phyloP scores from a whole-genome alignment of 805 yeast species.

The Monosporozyma unispora region DNA sequence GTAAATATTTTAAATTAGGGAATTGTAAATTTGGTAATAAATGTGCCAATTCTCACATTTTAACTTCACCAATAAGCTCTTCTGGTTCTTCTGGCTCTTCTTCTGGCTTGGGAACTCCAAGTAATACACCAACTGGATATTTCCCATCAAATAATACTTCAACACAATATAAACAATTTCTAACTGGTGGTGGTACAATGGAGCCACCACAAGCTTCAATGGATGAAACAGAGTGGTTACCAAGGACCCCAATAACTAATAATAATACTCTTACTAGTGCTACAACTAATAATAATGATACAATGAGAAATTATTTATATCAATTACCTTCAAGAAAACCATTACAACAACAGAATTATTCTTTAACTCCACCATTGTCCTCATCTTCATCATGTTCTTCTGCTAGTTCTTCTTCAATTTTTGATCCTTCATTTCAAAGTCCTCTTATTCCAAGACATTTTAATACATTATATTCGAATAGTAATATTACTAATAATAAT shows the following conservation, averaged over 20 bases:
- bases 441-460: not conserved
- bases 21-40: conserved; percentile 91
- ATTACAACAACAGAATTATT: not conserved
- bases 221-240: not conserved
- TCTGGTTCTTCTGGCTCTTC: not conserved
- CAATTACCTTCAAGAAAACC: not conserved
- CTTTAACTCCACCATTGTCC: not conserved
- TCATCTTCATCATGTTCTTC: not conserved
- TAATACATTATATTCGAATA: not conserved
- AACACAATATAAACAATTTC: not conserved
- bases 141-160: not conserved
- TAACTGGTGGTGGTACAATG: too few relatives aligned
- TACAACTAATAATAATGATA: not conserved
- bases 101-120: not conserved
- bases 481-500: not conserved
- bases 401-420: not conserved
- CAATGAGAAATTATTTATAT: not conserved
- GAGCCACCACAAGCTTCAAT: not conserved
- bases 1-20: conserved; percentile 94
- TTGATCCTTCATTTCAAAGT: not conserved
- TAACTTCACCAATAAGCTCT: not conserved
- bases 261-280: too few relatives aligned
- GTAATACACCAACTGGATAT: not conserved
- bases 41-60: conserved; percentile 80
- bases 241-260: not conserved